Conservation (phyloP, 208 protist genomes). For the Trypanosoma brucei region DNA sequence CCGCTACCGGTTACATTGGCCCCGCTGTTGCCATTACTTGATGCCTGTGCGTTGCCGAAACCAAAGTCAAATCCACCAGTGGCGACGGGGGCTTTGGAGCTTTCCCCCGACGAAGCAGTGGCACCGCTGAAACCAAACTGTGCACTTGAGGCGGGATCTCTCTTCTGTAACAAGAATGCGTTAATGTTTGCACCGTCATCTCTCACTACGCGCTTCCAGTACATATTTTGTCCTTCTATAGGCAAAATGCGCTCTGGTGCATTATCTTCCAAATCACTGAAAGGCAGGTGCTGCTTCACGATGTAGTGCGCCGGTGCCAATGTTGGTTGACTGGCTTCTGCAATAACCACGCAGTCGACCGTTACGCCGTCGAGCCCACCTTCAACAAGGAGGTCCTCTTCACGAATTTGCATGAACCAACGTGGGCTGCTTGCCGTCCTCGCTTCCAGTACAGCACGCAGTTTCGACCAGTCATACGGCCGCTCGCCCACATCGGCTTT, state of each 20-base stretch:
- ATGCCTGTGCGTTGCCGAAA: constrained; percentile 3
- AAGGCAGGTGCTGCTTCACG: constrained; percentile 83
- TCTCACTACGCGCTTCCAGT: constrained; percentile 68
- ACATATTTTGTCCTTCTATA: constrained; percentile 64
- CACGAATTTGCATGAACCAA: constrained; percentile 85
- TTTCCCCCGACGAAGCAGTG: not conserved
- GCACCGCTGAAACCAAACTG: constrained; percentile 28
- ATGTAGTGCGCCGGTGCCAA: constrained; percentile 76
- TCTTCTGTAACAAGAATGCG: constrained; percentile 61
- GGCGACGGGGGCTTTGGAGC: not conserved
- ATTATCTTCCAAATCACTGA: constrained; percentile 84
- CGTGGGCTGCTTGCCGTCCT: constrained; percentile 58
- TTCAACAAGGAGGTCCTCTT: constrained; percentile 75
- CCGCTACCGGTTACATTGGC: not conserved
- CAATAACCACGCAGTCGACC: constrained; percentile 82
- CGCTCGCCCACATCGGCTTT: constrained; percentile 21
- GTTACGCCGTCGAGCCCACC: constrained; percentile 77
- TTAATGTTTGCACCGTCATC: constrained; percentile 72
- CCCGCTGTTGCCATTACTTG: not conserved
- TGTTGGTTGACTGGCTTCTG: constrained; percentile 61
- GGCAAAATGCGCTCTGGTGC: constrained; percentile 80
- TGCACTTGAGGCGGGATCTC: constrained; percentile 13
- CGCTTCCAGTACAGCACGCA: constrained; percentile 46
- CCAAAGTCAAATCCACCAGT: constrained; percentile 29
- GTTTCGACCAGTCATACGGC: constrained; percentile 68